Evolutionary conservation across 2,329 filamentous ascomycete species (phyloP).

Genomic region (Falciphora oryzae): DNA sequence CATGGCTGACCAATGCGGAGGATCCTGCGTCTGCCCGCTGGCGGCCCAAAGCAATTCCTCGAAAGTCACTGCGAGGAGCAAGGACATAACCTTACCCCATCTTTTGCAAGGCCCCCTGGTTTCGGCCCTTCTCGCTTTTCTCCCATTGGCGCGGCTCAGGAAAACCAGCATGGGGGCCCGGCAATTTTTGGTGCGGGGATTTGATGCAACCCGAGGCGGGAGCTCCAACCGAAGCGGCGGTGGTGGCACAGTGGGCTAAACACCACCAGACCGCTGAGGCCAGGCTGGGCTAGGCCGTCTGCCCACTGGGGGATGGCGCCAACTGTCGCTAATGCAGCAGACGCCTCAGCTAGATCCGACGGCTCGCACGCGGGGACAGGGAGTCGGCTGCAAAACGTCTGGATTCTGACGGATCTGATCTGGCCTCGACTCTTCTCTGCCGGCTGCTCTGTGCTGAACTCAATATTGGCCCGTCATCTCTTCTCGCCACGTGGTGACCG

Average conservation of each 20-base stretch:
- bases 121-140: constrained; percentile 6
- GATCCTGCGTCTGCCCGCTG: background rate
- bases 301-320: no score
- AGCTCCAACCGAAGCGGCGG: background rate
- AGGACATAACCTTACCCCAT: background rate
- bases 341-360: background rate
- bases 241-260: background rate
- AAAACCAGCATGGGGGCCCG: background rate
- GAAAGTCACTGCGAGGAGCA: background rate
- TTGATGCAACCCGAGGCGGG: background rate
- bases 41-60: background rate
- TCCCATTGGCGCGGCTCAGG: constrained; percentile 3
- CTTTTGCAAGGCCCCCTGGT: background rate
- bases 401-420: no score
- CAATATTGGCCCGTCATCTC: background rate
- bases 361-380: background rate
- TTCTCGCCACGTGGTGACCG: background rate
- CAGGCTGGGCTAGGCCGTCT: no score
- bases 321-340: no score
- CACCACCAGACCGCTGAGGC: no score
- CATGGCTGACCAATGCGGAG: background rate
- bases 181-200: background rate
- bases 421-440: no score
- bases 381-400: no score
- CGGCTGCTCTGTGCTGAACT: no score